Evolutionary conservation across 2,329 filamentous ascomycete genomes (phyloP).

Genomic region (Penicillium thymicola): DNA sequence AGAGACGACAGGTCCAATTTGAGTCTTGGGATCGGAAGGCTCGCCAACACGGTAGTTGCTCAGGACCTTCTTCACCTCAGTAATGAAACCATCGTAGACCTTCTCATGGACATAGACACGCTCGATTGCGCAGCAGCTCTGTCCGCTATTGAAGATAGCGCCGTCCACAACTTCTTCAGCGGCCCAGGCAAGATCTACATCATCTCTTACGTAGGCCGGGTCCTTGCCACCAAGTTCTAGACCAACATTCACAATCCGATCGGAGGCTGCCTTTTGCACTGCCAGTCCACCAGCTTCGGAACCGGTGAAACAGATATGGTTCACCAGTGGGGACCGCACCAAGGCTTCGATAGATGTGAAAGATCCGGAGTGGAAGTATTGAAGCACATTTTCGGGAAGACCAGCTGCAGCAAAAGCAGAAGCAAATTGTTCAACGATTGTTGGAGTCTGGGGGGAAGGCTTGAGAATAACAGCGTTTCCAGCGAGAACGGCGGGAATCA

Average conservation of each 20-base stretch:
- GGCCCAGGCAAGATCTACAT: conserved; percentile 86
- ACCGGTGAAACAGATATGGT: conserved; percentile 87
- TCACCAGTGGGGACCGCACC: conserved; percentile 71
- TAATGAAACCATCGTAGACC: conserved; percentile 78
- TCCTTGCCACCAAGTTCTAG: conserved; percentile 94
- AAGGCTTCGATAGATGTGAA: conserved; percentile 72
- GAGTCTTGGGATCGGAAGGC: conserved; percentile 72
- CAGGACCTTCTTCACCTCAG: conserved; percentile 75
- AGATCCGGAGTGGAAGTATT: conserved; percentile 88
- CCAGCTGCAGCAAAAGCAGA: conserved; percentile 76
- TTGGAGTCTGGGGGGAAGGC: conserved; percentile 91
- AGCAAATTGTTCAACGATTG: conserved; percentile 78
- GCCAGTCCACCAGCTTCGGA: conserved; percentile 84
- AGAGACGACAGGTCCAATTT: conserved; percentile 86
- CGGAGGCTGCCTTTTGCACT: conserved; percentile 78
- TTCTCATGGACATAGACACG: conserved; percentile 84
- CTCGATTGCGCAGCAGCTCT: conserved; percentile 93
- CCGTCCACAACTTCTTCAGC: conserved; percentile 94
- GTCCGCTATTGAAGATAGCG: conserved; percentile 96
- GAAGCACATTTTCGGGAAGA: conserved; percentile 76
- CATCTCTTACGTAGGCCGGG: conserved; percentile 79
- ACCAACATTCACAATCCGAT: conserved; percentile 79
- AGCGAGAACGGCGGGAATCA: conserved; percentile 84
- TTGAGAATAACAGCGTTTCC: conserved; percentile 93
- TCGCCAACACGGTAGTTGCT: conserved; percentile 83